phyloP scores from a whole-genome alignment of 768 basidiomycete genomes.

The Ephemerocybe angulata region DNA sequence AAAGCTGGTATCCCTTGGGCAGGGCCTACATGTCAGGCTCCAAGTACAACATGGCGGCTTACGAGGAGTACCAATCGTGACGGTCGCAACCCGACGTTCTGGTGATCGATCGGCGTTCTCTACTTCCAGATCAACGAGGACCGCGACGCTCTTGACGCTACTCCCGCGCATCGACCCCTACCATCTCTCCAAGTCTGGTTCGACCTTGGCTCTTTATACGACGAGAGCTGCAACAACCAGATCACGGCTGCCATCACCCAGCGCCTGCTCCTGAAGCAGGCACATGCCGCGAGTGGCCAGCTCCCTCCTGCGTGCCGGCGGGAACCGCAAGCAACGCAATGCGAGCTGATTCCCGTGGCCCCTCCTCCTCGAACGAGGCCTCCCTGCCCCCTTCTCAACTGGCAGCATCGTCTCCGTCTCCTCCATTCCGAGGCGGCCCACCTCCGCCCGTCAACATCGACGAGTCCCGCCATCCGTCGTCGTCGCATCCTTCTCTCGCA shows the following conservation, averaged over 20 bases:
- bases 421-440: constrained; percentile 80
- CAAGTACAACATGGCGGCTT: constrained; percentile 99
- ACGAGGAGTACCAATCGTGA: constrained; percentile 99
- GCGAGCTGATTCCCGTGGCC: constrained; percentile 65
- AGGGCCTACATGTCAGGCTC: constrained; percentile 98
- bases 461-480: constrained; percentile 62
- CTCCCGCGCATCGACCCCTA: constrained; percentile 98
- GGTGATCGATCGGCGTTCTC: constrained; percentile 98
- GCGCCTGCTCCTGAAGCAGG: constrained; percentile 75
- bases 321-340: too few species aligned
- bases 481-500: constrained; percentile 67
- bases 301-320: constrained; percentile 67
- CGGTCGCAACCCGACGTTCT: constrained; percentile 97
- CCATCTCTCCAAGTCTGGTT: constrained; percentile 95
- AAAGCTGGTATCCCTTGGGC: constrained; percentile 98
- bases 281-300: constrained; percentile 69
- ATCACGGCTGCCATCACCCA: constrained; percentile 90
- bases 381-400: constrained; percentile 57
- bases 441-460: constrained; percentile 81
- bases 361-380: constrained; percentile 49
- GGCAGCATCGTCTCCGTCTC: constrained; percentile 45
- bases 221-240: constrained; percentile 99
- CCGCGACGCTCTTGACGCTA: constrained; percentile 97
- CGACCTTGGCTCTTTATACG: constrained; percentile 92
- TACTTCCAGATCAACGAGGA: constrained; percentile 99